These are phyloP conservation scores for Pseudopyricularia javanii DNA, from an alignment of 2,329 filamentous ascomycete genomes.

Conservation along the genomic window DNA sequence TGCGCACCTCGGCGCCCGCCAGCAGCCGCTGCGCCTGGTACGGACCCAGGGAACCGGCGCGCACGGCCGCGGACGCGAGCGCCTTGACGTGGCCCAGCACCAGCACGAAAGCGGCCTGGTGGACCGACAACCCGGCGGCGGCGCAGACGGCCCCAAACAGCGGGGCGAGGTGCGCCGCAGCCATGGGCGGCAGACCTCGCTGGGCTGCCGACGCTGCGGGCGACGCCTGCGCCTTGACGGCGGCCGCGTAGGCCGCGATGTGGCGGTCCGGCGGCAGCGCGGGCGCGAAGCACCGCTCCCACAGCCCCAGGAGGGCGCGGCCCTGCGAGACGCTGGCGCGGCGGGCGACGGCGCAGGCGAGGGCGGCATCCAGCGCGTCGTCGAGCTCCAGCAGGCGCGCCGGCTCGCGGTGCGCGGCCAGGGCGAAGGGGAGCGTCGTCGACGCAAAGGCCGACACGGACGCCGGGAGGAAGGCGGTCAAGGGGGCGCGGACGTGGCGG, in stretches of 20 bases:
- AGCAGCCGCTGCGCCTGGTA: conserved; percentile 68
- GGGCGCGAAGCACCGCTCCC: conserved; percentile 56
- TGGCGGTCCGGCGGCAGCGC: conserved; percentile 3
- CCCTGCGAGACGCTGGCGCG: conserved; percentile 67
- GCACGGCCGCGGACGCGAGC: conserved; percentile 62
- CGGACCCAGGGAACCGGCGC: conserved; percentile 67
- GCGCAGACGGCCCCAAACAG: conserved; percentile 56
- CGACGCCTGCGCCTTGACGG: conserved; percentile 18
- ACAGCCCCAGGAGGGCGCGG: conserved; percentile 60
- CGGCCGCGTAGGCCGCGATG: conserved; percentile 9
- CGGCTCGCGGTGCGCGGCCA: conserved; percentile 49
- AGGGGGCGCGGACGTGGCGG: conserved; percentile 17
- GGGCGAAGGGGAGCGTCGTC: conserved; percentile 62
- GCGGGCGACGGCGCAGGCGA: conserved; percentile 67
- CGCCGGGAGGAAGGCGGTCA: conserved; percentile 55
- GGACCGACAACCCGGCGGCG: conserved; percentile 45
- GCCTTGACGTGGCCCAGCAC: conserved; percentile 67
- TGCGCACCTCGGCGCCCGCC: conserved; percentile 46
- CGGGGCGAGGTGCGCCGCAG: conserved; percentile 56
- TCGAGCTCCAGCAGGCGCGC: conserved; percentile 45
- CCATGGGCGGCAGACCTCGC: conserved; percentile 20
- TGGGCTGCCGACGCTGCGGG: conserved; percentile 7
- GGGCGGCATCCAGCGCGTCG: conserved; percentile 64
- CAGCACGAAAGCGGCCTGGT: conserved; percentile 62
- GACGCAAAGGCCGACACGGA: conserved; percentile 61